phyloP scores from a whole-genome alignment of 148 eudicot species.

The Camellia sinensis region DNA sequence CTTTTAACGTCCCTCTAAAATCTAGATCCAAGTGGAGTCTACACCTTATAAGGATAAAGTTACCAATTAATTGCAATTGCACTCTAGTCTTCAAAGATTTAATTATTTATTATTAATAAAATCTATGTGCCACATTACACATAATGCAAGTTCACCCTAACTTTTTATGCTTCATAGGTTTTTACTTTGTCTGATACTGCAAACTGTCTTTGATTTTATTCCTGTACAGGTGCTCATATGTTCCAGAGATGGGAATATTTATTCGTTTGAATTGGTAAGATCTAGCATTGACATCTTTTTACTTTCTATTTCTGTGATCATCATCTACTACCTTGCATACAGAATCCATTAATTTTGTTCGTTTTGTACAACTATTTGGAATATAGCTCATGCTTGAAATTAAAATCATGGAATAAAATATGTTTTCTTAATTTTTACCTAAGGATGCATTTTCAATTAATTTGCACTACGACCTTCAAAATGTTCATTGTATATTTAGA shows the following conservation, averaged over 20 bases:
- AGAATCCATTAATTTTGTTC: not conserved
- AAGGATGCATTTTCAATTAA: not conserved
- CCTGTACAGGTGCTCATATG: constrained; percentile 61
- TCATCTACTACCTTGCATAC: not conserved
- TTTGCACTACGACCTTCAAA: not conserved
- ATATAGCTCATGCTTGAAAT: not conserved
- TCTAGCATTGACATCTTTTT: not conserved
- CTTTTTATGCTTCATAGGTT: constrained; percentile 1
- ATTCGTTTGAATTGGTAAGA: constrained; percentile 57
- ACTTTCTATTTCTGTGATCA: not conserved
- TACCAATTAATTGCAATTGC: no score
- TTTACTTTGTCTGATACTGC: not conserved
- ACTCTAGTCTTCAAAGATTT: no score
- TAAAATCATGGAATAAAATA: not conserved
- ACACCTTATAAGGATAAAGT: no score
- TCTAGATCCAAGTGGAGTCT: no score
- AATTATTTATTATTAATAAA: no score
- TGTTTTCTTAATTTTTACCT: not conserved
- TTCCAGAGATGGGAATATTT: constrained; percentile 71
- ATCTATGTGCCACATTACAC: no score
- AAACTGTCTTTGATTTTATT: not conserved
- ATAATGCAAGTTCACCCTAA: not conserved
- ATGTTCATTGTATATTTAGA: not conserved
- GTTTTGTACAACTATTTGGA: not conserved
- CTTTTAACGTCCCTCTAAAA: no score